A percentile compares a stretch with the other conserved stretches of the same genome.
Evolutionary conservation across 2,329 filamentous ascomycete species (phyloP).

Genomic region (Golovinomyces cichoracearum): DNA sequence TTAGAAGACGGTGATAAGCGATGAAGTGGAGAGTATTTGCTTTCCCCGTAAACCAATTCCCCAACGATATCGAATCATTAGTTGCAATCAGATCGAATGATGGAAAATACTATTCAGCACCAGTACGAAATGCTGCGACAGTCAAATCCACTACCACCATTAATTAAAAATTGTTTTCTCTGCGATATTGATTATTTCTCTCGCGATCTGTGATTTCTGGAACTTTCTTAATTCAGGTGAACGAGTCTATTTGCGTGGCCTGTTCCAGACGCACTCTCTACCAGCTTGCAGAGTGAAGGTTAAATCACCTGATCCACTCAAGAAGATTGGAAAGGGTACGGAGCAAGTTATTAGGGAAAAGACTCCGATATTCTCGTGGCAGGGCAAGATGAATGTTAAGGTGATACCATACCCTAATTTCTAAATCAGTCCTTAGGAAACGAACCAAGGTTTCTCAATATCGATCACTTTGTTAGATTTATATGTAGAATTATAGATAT

Average conservation of each 20-base stretch:
- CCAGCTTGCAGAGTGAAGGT: not conserved
- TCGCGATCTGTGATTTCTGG: slow-evolving; percentile 1
- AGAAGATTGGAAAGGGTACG: not conserved
- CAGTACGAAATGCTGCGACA: slow-evolving; percentile 1
- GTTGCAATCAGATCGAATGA: not conserved
- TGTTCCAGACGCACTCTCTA: slow-evolving; percentile 2
- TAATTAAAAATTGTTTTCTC: not conserved
- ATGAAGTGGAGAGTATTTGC: not conserved
- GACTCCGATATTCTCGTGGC: slow-evolving; percentile 3
- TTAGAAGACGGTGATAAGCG: not conserved
- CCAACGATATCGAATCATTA: not conserved
- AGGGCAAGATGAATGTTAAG: slow-evolving; percentile 11
- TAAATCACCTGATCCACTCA: slow-evolving; percentile 2
- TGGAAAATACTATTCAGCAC: not conserved
- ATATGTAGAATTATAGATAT: slow-evolving; percentile 15
- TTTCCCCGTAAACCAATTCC: not conserved
- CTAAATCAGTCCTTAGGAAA: slow-evolving; percentile 3
- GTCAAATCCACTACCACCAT: not conserved
- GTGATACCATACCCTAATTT: slow-evolving; percentile 15
- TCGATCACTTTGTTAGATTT: slow-evolving; percentile 13
- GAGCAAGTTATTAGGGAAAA: not conserved
- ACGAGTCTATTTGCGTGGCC: slow-evolving; percentile 2
- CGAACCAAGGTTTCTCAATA: slow-evolving; percentile 5
- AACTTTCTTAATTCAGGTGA: slow-evolving; percentile 1
- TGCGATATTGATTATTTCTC: not conserved